phyloP scores from a whole-genome alignment of 495 filamentous ascomycete genomes.

The Penicillium argentinense region DNA sequence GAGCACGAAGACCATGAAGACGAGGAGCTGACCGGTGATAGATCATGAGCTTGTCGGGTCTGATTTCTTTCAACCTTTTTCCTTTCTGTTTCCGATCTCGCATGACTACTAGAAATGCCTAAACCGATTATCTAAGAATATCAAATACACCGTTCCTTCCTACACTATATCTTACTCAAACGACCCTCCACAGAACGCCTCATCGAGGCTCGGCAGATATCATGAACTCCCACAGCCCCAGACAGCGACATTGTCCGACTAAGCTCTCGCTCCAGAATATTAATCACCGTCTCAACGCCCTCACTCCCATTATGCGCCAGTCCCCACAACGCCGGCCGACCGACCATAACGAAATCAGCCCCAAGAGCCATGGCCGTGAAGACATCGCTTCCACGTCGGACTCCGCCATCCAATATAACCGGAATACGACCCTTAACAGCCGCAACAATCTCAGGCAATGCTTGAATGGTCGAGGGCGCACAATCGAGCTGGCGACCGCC shows the following conservation, averaged over 20 bases:
- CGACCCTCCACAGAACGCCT: slow-evolving; percentile 1
- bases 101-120: too few species aligned
- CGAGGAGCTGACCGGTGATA: slow-evolving; percentile 2
- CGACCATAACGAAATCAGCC: slow-evolving; percentile 10
- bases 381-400: slow-evolving; percentile 14
- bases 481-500: slow-evolving; percentile 65
- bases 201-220: slow-evolving; percentile 5
- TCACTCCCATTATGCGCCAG: slow-evolving; percentile 8
- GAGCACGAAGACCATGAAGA: slow-evolving; percentile 2
- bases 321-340: slow-evolving; percentile 15
- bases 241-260: slow-evolving; percentile 8
- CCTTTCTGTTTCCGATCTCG: too few species aligned
- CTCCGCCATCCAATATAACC: slow-evolving; percentile 14
- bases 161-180: slow-evolving; percentile 5
- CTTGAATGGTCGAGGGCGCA: slow-evolving; percentile 54
- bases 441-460: slow-evolving; percentile 63
- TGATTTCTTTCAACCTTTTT: too few species aligned
- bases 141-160: too few species aligned
- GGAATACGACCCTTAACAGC: slow-evolving; percentile 11
- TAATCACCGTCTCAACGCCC: slow-evolving; percentile 11
- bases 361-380: slow-evolving; percentile 17
- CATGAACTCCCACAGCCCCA: neutral
- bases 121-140: too few species aligned
- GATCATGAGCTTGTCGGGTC: too few species aligned
- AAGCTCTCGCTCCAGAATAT: slow-evolving; percentile 11